phyloP scores from a whole-genome alignment of 2,329 filamentous ascomycete genomes.

The Thielaviopsis euricoi region DNA sequence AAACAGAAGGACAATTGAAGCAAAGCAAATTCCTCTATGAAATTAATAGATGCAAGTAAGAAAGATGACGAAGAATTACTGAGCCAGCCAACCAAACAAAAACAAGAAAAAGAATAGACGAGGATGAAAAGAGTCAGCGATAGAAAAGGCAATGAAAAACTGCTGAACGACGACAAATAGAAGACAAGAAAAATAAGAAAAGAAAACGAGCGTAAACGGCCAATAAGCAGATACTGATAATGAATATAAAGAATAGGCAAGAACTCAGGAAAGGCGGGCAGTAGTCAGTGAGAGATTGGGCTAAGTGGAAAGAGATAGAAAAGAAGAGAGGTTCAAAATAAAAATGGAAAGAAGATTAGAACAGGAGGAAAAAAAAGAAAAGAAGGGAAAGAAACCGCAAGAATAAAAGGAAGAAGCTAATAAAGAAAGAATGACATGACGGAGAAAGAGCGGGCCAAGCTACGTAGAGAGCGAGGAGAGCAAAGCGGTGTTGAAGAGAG shows the following conservation, averaged over 20 bases:
- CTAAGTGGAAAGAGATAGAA: too few relatives aligned
- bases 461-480: background rate
- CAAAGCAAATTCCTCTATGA: background rate
- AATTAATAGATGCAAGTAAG: background rate
- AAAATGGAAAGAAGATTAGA: too few relatives aligned
- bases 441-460: background rate
- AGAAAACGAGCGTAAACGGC: too few relatives aligned
- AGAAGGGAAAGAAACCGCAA: too few relatives aligned
- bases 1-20: background rate
- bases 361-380: too few relatives aligned
- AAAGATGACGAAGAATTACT: background rate
- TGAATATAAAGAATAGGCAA: too few relatives aligned
- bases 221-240: too few relatives aligned
- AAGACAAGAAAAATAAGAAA: too few relatives aligned
- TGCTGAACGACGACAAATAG: too few relatives aligned
- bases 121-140: background rate
- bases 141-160: background rate
- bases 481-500: background rate
- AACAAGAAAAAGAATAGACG: background rate
- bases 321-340: too few relatives aligned
- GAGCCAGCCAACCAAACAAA: background rate
- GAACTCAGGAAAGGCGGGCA: too few relatives aligned
- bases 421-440: background rate
- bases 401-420: background rate
- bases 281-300: too few relatives aligned